These are phyloP conservation scores for Lactifluus echinatus DNA, from an alignment of 768 basidiomycete genomes.

Conservation along the genomic window DNA sequence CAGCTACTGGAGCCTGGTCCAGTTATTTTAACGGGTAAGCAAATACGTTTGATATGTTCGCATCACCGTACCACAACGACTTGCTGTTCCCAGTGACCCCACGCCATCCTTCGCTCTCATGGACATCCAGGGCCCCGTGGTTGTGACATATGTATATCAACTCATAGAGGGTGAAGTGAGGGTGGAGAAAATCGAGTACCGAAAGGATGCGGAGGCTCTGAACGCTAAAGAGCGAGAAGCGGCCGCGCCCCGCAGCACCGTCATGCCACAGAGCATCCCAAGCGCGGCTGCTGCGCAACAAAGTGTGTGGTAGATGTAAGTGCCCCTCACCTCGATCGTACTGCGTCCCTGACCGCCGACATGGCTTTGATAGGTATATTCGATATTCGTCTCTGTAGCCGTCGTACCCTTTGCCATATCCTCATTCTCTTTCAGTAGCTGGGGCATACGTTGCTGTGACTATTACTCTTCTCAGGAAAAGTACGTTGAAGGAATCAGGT, in stretches of 20 bases:
- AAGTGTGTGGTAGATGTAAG: conserved; percentile 27
- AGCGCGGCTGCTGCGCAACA: conserved; percentile 29
- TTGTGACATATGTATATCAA: conserved; percentile 96
- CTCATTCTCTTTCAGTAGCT: not conserved
- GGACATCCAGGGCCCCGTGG: conserved; percentile 95
- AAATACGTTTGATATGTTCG: no score
- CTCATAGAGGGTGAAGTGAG: conserved; percentile 88
- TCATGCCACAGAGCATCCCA: conserved; percentile 46
- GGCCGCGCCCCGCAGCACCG: conserved; percentile 34
- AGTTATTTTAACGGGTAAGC: conserved; percentile 61
- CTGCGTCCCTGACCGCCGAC: not conserved
- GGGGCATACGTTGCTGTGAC: not conserved
- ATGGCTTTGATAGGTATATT: not conserved
- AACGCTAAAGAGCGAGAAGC: conserved; percentile 27
- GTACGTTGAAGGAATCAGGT: not conserved
- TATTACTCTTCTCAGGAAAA: not conserved
- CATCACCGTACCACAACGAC: not conserved
- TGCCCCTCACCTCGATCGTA: not conserved
- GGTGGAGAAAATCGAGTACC: conserved; percentile 86
- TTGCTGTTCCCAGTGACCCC: conserved; percentile 48
- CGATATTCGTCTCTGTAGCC: not conserved
- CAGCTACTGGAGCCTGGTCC: conserved; percentile 91
- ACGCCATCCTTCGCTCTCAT: conserved; percentile 94
- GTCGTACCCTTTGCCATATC: not conserved
- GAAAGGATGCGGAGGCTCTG: conserved; percentile 46